phyloP scores from a whole-genome alignment of 2,329 filamentous ascomycete species.

The Chaetoscypha palmicola region DNA sequence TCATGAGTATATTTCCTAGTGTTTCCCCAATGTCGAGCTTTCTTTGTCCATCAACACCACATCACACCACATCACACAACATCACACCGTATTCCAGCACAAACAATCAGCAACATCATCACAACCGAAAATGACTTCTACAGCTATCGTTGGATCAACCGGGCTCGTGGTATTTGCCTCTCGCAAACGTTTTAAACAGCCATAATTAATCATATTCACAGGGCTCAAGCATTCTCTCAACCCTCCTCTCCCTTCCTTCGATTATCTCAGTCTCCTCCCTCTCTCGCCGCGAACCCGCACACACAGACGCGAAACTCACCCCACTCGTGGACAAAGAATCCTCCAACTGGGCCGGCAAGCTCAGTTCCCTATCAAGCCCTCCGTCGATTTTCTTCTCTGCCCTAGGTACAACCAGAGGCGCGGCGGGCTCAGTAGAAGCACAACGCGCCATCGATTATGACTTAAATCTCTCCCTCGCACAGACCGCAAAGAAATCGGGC shows the following conservation, averaged over 20 bases:
- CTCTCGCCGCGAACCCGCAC: constrained; percentile 56
- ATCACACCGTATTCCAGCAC: too few species aligned
- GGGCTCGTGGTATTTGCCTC: constrained; percentile 38
- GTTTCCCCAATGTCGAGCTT: not conserved
- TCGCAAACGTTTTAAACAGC: not conserved
- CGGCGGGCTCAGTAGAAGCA: constrained; percentile 67
- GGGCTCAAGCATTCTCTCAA: constrained; percentile 67
- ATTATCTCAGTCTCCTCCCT: constrained; percentile 50
- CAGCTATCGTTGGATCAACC: constrained; percentile 39
- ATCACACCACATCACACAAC: too few species aligned
- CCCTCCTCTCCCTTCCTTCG: constrained; percentile 48
- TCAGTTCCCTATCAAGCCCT: constrained; percentile 47
- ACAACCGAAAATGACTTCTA: constrained; percentile 34
- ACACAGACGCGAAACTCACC: constrained; percentile 48
- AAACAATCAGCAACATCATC: not conserved
- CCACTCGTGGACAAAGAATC: constrained; percentile 63
- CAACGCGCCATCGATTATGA: constrained; percentile 88
- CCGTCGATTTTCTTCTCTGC: constrained; percentile 66
- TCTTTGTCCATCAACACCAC: not conserved
- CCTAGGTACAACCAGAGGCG: constrained; percentile 70
- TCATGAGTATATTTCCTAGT: not conserved
- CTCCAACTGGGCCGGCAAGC: constrained; percentile 56
- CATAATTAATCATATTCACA: constrained; percentile 12
- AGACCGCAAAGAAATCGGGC: constrained; percentile 65
- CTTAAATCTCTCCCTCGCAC: constrained; percentile 72